Evolutionary conservation across 805 yeast genomes (phyloP).

Genomic region (Wickerhamomyces ciferrii): DNA sequence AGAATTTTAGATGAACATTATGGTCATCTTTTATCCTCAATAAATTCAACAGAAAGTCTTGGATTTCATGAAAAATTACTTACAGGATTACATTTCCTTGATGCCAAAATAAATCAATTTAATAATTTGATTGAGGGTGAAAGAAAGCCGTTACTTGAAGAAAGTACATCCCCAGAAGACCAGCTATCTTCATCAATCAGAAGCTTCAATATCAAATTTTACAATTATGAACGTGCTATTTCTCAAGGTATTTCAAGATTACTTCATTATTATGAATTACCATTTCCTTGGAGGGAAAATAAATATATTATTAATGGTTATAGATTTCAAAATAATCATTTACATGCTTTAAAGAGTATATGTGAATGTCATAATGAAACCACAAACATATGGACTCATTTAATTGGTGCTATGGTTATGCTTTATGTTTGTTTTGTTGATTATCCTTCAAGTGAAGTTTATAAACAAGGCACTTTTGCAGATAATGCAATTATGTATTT

Average conservation of each 20-base stretch:
- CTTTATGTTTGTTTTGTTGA: conserved; percentile 51
- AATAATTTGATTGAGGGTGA: conserved; percentile 27
- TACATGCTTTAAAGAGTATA: conserved; percentile 54
- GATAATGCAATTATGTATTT: conserved; percentile 52
- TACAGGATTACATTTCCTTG: conserved; percentile 32
- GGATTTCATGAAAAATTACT: conserved; percentile 27
- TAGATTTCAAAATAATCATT: conserved; percentile 66
- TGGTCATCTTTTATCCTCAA: conserved; percentile 17
- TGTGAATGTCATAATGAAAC: conserved; percentile 78
- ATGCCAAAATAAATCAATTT: conserved; percentile 34
- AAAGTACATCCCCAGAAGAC: conserved; percentile 7
- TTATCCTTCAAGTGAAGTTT: conserved; percentile 58
- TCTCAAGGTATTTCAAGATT: conserved; percentile 38
- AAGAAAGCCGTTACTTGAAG: conserved; percentile 12
- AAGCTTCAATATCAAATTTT: conserved; percentile 29
- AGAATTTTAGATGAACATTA: conserved; percentile 21
- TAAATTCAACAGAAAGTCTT: conserved; percentile 15
- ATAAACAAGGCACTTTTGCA: conserved; percentile 28
- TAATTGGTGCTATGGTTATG: conserved; percentile 60
- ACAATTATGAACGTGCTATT: conserved; percentile 42
- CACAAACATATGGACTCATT: conserved; percentile 90
- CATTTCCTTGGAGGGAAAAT: conserved; percentile 92
- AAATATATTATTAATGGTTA: conserved; percentile 81
- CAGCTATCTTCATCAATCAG: conserved; percentile 13
- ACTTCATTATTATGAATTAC: conserved; percentile 80